Evolutionary conservation across 208 protist genomes (phyloP).

Genomic region (Leishmania arabica): DNA sequence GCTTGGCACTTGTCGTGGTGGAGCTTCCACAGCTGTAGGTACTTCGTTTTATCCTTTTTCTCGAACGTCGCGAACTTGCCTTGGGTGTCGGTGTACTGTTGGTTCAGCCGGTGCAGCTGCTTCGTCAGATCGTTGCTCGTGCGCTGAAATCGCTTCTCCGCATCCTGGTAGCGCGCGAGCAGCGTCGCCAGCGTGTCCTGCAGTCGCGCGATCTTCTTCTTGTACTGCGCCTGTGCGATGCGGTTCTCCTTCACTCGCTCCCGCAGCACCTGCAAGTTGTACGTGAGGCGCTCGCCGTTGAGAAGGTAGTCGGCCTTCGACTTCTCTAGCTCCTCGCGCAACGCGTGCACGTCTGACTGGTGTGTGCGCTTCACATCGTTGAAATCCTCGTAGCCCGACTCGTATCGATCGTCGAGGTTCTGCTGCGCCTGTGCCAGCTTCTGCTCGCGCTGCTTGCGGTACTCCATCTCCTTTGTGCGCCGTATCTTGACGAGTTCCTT

Average conservation of each 20-base stretch:
- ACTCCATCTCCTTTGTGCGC: constrained; percentile 87
- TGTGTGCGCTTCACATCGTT: constrained; percentile 80
- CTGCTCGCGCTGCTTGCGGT: constrained; percentile 78
- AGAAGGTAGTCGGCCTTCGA: constrained; percentile 95
- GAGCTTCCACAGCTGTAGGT: constrained; percentile 94
- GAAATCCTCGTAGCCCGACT: constrained; percentile 82
- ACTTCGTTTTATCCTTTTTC: constrained; percentile 93
- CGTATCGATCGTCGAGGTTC: constrained; percentile 76
- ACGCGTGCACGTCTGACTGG: constrained; percentile 88
- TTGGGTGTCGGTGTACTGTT: constrained; percentile 97
- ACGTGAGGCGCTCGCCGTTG: constrained; percentile 96
- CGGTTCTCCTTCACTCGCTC: constrained; percentile 96
- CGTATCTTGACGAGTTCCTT: constrained; percentile 88
- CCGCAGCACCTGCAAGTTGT: constrained; percentile 96
- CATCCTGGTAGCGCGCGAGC: constrained; percentile 90
- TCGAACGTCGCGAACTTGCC: constrained; percentile 95
- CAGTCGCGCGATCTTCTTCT: constrained; percentile 88
- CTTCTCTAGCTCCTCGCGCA: constrained; percentile 94
- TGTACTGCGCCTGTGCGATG: constrained; percentile 92
- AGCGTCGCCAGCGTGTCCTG: constrained; percentile 90
- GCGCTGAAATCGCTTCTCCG: constrained; percentile 90
- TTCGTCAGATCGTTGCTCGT: constrained; percentile 95
- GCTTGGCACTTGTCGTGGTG: constrained; percentile 93
- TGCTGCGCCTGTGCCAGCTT: constrained; percentile 87
- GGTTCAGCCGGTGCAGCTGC: constrained; percentile 92